These are phyloP conservation scores for Theileria annulata DNA, from an alignment of 169 alveolate species.

Conservation along the genomic window DNA sequence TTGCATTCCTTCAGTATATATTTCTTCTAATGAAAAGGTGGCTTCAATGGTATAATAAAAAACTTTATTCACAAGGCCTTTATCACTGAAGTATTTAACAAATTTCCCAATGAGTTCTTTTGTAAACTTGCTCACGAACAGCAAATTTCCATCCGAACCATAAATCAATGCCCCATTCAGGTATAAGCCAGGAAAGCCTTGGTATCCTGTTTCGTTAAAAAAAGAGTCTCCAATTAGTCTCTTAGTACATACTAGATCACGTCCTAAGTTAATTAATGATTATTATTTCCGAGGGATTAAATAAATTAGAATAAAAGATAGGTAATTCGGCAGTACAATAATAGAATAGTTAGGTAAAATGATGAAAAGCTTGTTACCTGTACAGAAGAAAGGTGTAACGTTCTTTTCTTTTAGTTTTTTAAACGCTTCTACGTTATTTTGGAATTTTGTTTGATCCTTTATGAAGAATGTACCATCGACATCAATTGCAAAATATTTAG, in stretches of 20 bases:
- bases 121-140: slow-evolving; percentile 8
- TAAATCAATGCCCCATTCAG: slow-evolving; percentile 14
- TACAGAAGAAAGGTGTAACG: slow-evolving; percentile 21
- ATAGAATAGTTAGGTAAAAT: neutral
- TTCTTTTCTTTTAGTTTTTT: neutral
- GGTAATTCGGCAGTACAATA: too few relatives aligned
- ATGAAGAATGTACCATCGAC: slow-evolving; percentile 25
- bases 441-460: neutral
- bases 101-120: neutral
- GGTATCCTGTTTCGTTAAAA: slow-evolving; percentile 34
- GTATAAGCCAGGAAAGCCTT: slow-evolving; percentile 40
- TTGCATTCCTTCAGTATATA: neutral
- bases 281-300: too few relatives aligned
- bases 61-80: neutral
- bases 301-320: neutral
- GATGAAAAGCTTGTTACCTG: slow-evolving; percentile 13
- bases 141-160: slow-evolving; percentile 18
- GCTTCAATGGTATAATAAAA: neutral
- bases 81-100: neutral
- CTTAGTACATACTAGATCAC: slow-evolving; percentile 4
- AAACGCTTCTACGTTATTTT: slow-evolving; percentile 22
- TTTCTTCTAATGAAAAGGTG: neutral
- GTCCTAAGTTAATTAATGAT: neutral
- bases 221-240: slow-evolving; percentile 21
- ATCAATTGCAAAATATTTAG: slow-evolving; percentile 37